Base-by-base conservation (phyloP, 2,329 filamentous ascomycete species). In the Colletotrichum sp. region DNA sequence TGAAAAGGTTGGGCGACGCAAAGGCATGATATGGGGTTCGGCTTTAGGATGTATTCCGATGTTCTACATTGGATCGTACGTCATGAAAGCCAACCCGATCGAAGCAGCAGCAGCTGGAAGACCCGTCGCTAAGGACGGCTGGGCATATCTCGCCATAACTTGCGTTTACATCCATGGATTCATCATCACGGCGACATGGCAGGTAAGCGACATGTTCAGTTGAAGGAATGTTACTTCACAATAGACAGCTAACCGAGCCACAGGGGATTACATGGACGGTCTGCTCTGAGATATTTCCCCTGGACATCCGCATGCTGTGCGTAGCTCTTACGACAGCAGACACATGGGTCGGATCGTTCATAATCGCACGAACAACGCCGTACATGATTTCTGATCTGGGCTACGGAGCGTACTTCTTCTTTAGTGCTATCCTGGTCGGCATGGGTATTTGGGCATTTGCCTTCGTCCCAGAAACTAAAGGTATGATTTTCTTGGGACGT, bases 331-430 rank as follows among this genome's bases (percentile, higher is more conserved):
- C 82, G 0, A 84, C 81, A 1, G 82, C 82, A 0, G 82, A 81
- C 26, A 81, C 81, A 2, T 86, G 85, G 84, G 77, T 86, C 18
- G 82, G 83, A 18, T 84, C 82, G 2, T 86, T 86, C 71, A 80
- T 86, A 77, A 83, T 86, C 38, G 83, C 83, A 4, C 81, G 83
- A 30, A 81, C 82, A 34, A 84, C 83, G 1, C 84, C 84, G 0
- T 85, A 85, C 70, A 86, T 86, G 85, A 83, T 86, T 18, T 83
- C 81, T 3, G 79, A 80, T 5, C 78, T 86, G 3, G 82, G 83
- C 1, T 90, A 87, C 75, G 89, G 89, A 16, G 88, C 88, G 0
- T 90, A 89, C 79, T 87, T 90, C 71, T 87, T 90, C 81, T 90
- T 90, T 76, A 88, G 86, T 4, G 81, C 84, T 0, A 82, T 89